Percentiles rank a stretch among this genome's conserved stretches.
Evolutionary conservation across 495 filamentous ascomycete genomes (phyloP).

Genomic region (Trichoderma erinaceum): DNA sequence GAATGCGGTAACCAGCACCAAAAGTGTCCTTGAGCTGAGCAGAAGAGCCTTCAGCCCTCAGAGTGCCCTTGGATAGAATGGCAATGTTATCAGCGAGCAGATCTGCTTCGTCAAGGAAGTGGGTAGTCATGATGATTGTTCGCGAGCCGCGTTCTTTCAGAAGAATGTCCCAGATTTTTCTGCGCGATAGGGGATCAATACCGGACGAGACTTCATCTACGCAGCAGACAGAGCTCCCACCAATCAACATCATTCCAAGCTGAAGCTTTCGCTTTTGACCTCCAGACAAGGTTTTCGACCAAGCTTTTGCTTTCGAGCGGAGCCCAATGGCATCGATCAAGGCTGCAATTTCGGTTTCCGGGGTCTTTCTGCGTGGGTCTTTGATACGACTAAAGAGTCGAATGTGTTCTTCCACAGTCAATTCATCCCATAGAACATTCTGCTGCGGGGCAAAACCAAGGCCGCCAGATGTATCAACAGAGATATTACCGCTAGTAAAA

Average conservation of each 20-base stretch:
- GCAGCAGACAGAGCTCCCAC: slow-evolving; percentile 66
- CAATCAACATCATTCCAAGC: slow-evolving; percentile 74
- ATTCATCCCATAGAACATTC: slow-evolving; percentile 67
- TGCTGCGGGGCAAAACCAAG: slow-evolving; percentile 62
- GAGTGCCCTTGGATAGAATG: slow-evolving; percentile 57
- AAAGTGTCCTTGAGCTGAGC: slow-evolving; percentile 57
- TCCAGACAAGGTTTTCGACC: slow-evolving; percentile 57
- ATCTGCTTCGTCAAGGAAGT: slow-evolving; percentile 67
- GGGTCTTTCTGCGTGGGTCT: slow-evolving; percentile 29
- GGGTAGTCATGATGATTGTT: slow-evolving; percentile 71
- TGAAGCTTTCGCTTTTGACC: slow-evolving; percentile 77
- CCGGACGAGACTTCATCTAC: slow-evolving; percentile 77
- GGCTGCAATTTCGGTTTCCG: background rate
- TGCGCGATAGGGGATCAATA: slow-evolving; percentile 63
- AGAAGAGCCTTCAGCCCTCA: slow-evolving; percentile 61
- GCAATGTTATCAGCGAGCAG: slow-evolving; percentile 64
- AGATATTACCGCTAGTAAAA: slow-evolving; percentile 55
- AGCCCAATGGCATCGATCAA: slow-evolving; percentile 62
- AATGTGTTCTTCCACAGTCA: slow-evolving; percentile 67
- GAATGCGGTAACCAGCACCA: slow-evolving; percentile 64
- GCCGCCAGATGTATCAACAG: slow-evolving; percentile 38
- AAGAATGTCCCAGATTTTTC: slow-evolving; percentile 78
- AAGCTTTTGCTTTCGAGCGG: slow-evolving; percentile 49
- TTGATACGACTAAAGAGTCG: slow-evolving; percentile 64
- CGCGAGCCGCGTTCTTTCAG: slow-evolving; percentile 61